Percentiles rank a stretch among this genome's conserved stretches.
Evolutionary conservation across 2,329 filamentous ascomycete species (phyloP).

Genomic region (Talaromyces sp.): DNA sequence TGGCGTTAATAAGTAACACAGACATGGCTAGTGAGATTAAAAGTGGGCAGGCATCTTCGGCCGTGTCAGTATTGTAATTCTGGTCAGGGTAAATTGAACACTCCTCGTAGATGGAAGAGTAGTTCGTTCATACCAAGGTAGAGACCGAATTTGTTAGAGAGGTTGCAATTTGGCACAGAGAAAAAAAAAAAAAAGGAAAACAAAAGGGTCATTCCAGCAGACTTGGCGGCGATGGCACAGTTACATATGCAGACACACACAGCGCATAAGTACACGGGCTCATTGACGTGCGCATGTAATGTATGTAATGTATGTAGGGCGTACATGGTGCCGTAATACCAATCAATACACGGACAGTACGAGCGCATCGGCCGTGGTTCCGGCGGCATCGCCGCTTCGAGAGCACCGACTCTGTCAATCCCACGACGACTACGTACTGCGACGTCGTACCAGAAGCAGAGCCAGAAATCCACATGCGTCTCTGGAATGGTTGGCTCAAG

Average conservation of each 20-base stretch:
- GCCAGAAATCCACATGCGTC: neutral
- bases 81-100: neutral
- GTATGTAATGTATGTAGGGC: conserved; percentile 3
- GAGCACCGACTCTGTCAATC: neutral
- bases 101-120: neutral
- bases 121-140: neutral
- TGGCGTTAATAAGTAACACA: conserved; percentile 2
- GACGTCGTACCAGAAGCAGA: neutral
- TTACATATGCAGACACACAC: neutral
- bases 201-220: neutral
- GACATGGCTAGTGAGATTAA: neutral
- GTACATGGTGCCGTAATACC: neutral
- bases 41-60: neutral
- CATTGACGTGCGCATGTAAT: no score
- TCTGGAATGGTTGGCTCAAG: neutral
- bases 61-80: neutral
- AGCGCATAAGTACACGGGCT: no score
- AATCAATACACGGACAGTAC: neutral
- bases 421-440: neutral
- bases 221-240: conserved; percentile 4
- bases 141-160: no score
- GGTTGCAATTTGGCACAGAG: no score
- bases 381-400: conserved; percentile 17
- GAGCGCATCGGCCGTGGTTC: conserved; percentile 1
- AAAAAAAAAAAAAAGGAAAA: no score